phyloP scores from a whole-genome alignment of 179 eudicot species.

The Spinacia oleracea region DNA sequence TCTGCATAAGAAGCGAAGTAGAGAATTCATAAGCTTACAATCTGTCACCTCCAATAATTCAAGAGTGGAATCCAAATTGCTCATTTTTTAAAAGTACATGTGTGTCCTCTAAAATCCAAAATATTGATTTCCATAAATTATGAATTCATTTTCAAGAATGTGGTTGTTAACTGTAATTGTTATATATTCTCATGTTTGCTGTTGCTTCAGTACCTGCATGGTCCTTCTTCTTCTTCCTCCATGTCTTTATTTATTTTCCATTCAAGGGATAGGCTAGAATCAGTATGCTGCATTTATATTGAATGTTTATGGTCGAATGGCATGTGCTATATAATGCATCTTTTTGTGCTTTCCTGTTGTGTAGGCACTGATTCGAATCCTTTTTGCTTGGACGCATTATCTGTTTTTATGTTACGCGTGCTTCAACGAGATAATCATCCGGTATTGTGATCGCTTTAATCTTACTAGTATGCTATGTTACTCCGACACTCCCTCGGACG shows the following conservation, averaged over 20 bases:
- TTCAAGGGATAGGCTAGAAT: background rate
- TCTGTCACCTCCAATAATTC: too few species aligned
- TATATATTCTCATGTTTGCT: too few species aligned
- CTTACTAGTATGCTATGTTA: too few species aligned
- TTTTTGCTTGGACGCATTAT: conserved; percentile 85
- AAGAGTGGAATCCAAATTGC: too few species aligned
- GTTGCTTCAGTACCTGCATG: background rate
- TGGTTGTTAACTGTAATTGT: too few species aligned
- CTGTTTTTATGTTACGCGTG: conserved; percentile 80
- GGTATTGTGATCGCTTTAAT: conserved; percentile 38
- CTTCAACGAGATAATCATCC: conserved; percentile 91
- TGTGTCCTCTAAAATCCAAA: too few species aligned
- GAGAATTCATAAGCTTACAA: too few species aligned
- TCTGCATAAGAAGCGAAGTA: too few species aligned
- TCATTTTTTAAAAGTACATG: too few species aligned
- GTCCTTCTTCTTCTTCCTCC: background rate
- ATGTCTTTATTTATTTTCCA: background rate
- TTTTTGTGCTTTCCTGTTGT: conserved; percentile 1
- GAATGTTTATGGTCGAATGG: background rate
- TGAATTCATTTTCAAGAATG: too few species aligned
- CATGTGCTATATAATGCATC: background rate
- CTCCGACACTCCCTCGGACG: too few species aligned
- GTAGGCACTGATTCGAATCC: conserved; percentile 92
- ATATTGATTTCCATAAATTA: too few species aligned
- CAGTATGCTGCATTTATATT: background rate